These are phyloP conservation scores for Termitomyces sp. DNA, from an alignment of 768 basidiomycete species.

Conservation along the genomic window DNA sequence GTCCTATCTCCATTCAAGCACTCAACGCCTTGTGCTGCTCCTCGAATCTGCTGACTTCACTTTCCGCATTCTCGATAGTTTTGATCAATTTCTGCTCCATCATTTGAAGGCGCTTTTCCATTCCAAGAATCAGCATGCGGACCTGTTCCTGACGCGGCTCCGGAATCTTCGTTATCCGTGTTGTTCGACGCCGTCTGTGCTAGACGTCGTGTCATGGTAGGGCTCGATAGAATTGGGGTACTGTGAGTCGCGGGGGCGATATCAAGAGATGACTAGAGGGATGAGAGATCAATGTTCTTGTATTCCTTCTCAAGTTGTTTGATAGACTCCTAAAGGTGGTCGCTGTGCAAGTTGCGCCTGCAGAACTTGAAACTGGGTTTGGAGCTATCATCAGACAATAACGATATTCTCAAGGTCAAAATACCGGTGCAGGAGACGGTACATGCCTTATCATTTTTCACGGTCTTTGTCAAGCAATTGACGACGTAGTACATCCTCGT, in stretches of 20 bases:
- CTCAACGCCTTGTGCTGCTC: constrained; percentile 10
- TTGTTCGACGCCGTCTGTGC: constrained; percentile 8
- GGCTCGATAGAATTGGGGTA: constrained; percentile 26
- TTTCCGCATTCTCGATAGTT: constrained; percentile 16
- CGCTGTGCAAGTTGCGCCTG: constrained; percentile 64
- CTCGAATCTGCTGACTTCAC: constrained; percentile 12
- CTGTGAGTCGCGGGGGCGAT: constrained; percentile 22
- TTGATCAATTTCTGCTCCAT: constrained; percentile 18
- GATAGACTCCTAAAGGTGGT: constrained; percentile 63
- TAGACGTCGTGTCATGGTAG: constrained; percentile 29
- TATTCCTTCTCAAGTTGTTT: constrained; percentile 70
- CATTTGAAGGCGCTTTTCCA: constrained; percentile 20
- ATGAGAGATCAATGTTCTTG: constrained; percentile 67
- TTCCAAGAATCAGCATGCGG: constrained; percentile 18
- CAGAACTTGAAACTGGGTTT: constrained; percentile 56
- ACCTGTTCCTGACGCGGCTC: constrained; percentile 17
- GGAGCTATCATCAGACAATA: constrained; percentile 40
- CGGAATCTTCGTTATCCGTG: constrained; percentile 1
- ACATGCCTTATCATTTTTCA: constrained; percentile 64
- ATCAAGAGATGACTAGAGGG: constrained; percentile 27
- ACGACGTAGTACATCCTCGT: constrained; percentile 58
- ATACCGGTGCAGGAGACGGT: not conserved
- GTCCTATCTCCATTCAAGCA: too few relatives aligned
- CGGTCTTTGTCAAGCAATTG: constrained; percentile 66
- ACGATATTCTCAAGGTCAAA: not conserved